Percentiles rank a stretch among this genome's conserved stretches.
Evolutionary conservation across 1,139 yeast genomes (phyloP).

Genomic region (Barnettozyma hawaiiensis): DNA sequence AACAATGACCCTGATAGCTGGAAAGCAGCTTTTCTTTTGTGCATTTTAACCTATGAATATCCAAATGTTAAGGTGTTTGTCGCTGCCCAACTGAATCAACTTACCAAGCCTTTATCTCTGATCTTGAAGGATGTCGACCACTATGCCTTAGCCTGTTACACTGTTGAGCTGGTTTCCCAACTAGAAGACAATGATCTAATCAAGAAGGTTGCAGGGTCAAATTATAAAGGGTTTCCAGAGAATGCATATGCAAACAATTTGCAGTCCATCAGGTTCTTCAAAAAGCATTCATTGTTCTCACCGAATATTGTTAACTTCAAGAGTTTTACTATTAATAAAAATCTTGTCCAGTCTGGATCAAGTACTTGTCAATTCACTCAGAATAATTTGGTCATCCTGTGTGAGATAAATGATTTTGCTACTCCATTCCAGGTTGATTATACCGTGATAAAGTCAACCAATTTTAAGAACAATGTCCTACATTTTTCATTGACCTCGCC

Average conservation of each 20-base stretch:
- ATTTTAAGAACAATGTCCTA: conserved; percentile 1
- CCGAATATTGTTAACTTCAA: conserved; percentile 10
- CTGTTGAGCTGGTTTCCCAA: conserved; percentile 23
- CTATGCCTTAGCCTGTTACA: conserved; percentile 17
- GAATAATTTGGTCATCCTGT: conserved; percentile 11
- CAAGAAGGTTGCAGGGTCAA: background rate
- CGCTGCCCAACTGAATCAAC: background rate
- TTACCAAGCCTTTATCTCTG: background rate
- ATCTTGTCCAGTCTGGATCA: conserved; percentile 6
- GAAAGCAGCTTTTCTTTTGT: conserved; percentile 24
- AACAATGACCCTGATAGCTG: conserved; percentile 17
- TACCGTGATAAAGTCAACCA: conserved; percentile 6
- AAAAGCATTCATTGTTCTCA: conserved; percentile 2
- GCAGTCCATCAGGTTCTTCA: conserved; percentile 14
- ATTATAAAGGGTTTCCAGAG: conserved; percentile 7
- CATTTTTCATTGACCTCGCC: conserved; percentile 8
- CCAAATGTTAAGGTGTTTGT: conserved; percentile 6
- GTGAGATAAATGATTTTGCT: conserved; percentile 15
- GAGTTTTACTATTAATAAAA: conserved; percentile 8
- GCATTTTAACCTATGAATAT: conserved; percentile 23
- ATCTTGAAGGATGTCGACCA: conserved; percentile 12
- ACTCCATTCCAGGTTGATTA: conserved; percentile 20
- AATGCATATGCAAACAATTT: conserved; percentile 19
- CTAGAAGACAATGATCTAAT: conserved; percentile 9
- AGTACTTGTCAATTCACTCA: conserved; percentile 16